These are phyloP conservation scores for Cladosporium sp. DNA, from an alignment of 2,329 filamentous ascomycete genomes.

Conservation along the genomic window DNA sequence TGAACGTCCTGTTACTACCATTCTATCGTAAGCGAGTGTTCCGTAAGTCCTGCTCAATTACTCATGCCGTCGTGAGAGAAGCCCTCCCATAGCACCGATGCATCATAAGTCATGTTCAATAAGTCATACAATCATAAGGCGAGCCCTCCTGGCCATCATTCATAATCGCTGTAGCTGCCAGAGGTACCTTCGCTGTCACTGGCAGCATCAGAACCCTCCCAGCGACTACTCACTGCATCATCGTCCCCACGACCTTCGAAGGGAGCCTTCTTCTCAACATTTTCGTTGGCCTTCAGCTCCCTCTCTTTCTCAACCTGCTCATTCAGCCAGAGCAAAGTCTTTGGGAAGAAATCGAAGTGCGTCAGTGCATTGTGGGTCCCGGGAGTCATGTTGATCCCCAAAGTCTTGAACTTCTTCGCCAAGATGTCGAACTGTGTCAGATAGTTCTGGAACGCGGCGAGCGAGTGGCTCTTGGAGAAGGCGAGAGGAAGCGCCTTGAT, in stretches of 20 bases:
- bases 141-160: background rate
- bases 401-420: background rate
- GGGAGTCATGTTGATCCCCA: background rate
- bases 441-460: conserved; percentile 19
- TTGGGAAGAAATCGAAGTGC: background rate
- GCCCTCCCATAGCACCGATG: background rate
- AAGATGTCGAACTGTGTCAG: background rate
- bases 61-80: background rate
- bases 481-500: conserved; percentile 21
- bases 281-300: conserved; percentile 3
- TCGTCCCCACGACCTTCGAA: background rate
- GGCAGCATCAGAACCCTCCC: background rate
- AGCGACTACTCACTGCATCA: background rate
- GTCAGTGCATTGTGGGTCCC: background rate
- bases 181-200: background rate
- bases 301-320: conserved; percentile 22
- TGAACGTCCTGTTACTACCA: background rate
- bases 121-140: background rate
- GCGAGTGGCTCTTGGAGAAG: background rate
- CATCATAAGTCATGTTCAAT: background rate
- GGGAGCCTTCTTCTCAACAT: background rate
- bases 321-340: conserved; percentile 11
- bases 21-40: background rate
- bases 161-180: no score
- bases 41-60: background rate